Evolutionary conservation across 83 land plant genomes (phyloP).

Genomic region (Larix sibirica): DNA sequence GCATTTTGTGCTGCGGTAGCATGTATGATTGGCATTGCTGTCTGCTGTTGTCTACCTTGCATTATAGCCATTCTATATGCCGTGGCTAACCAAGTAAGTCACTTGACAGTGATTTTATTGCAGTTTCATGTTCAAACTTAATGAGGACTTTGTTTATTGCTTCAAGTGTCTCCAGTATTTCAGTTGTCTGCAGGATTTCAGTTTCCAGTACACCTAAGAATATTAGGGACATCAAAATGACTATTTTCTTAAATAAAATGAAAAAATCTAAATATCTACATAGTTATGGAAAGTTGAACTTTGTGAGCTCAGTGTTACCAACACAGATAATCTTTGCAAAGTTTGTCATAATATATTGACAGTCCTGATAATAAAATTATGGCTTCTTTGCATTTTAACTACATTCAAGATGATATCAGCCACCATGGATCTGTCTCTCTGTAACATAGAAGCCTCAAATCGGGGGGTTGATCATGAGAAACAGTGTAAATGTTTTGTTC

Average conservation of each 20-base stretch:
- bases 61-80: constrained; percentile 50
- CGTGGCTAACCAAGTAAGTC: constrained; percentile 43
- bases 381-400: neutral
- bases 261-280: neutral
- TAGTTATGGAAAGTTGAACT: neutral
- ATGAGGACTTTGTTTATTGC: too few species aligned
- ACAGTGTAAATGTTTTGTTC: neutral
- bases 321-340: neutral
- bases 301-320: neutral
- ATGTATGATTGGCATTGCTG: constrained; percentile 39
- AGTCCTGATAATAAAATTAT: neutral
- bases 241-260: neutral
- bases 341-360: neutral
- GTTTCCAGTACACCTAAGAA: neutral
- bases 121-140: neutral
- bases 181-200: neutral
- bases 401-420: too few species aligned
- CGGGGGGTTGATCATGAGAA: neutral
- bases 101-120: neutral
- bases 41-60: constrained; percentile 49
- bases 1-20: constrained; percentile 39
- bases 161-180: neutral
- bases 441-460: neutral
- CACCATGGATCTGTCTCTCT: neutral
- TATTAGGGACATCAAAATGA: neutral